Percentiles rank a stretch among this genome's conserved stretches.
phyloP scores from a whole-genome alignment of 75 land plant genomes.

The Selaginella moellendorffii region DNA sequence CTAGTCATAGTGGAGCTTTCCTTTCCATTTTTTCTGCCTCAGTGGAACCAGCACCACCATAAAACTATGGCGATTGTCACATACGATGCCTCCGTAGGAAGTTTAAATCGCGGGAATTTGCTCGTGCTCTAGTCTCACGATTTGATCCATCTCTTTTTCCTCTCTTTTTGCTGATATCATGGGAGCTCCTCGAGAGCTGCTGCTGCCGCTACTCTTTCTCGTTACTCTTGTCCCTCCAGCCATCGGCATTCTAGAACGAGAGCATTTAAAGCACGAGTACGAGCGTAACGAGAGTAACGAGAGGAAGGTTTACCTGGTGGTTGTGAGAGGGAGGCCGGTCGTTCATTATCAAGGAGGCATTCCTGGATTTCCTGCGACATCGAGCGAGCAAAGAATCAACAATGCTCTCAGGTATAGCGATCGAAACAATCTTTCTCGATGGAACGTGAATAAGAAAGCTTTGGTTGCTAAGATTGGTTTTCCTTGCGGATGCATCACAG shows the following conservation, averaged over 20 bases:
- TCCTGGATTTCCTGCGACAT: background rate
- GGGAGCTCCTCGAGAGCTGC: too few relatives aligned
- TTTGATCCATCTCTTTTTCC: background rate
- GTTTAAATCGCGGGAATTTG: too few relatives aligned
- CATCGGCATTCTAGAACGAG: too few relatives aligned
- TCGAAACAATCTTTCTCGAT: background rate
- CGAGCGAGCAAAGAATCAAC: background rate
- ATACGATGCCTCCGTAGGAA: too few relatives aligned
- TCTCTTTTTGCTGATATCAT: background rate
- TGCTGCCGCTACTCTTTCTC: too few relatives aligned
- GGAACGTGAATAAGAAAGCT: background rate
- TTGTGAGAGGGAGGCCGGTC: slow-evolving; percentile 28
- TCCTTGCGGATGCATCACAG: background rate
- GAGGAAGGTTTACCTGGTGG: slow-evolving; percentile 24
- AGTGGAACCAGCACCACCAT: too few relatives aligned
- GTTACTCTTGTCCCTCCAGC: too few relatives aligned
- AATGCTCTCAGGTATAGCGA: slow-evolving; percentile 1
- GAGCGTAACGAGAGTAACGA: slow-evolving; percentile 11
- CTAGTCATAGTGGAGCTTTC: background rate
- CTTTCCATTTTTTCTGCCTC: background rate
- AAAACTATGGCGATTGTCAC: too few relatives aligned
- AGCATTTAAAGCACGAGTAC: background rate
- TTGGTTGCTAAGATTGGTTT: background rate
- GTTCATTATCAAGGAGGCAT: slow-evolving; percentile 16
- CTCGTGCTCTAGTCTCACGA: background rate